These are phyloP conservation scores for Puccinia hordei DNA, from an alignment of 1,284 basidiomycete species.

Conservation along the genomic window DNA sequence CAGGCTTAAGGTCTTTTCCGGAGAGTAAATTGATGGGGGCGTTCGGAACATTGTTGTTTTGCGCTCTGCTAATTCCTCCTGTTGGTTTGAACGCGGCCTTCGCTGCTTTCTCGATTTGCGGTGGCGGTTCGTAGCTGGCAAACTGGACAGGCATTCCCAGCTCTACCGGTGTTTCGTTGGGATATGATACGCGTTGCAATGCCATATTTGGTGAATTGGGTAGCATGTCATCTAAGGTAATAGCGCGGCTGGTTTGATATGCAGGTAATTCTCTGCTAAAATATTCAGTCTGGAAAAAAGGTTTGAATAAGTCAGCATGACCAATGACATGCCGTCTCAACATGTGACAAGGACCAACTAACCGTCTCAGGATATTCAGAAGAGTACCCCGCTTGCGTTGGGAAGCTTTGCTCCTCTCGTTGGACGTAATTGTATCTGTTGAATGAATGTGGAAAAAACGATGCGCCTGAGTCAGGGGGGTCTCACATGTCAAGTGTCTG, in stretches of 20 bases:
- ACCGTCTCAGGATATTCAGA: background rate
- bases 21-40: background rate
- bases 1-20: background rate
- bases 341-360: background rate
- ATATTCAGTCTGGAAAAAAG: background rate
- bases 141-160: background rate
- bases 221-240: background rate
- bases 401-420: background rate
- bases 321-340: background rate
- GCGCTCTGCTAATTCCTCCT: too few relatives aligned
- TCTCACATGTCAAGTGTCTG: background rate
- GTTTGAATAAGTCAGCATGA: background rate
- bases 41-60: background rate
- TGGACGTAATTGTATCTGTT: background rate
- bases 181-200: background rate
- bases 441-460: background rate
- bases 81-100: too few relatives aligned
- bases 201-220: background rate
- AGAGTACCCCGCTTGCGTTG: background rate
- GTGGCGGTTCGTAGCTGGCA: background rate
- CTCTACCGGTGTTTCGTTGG: background rate
- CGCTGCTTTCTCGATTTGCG: too few relatives aligned
- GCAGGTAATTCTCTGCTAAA: background rate
- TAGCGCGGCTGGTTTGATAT: background rate
- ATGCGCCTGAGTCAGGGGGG: background rate